Percentiles rank a stretch among this genome's conserved stretches.
These are phyloP conservation scores for Blastobotrys niveus DNA, from an alignment of 1,139 yeast species.

Conservation along the genomic window DNA sequence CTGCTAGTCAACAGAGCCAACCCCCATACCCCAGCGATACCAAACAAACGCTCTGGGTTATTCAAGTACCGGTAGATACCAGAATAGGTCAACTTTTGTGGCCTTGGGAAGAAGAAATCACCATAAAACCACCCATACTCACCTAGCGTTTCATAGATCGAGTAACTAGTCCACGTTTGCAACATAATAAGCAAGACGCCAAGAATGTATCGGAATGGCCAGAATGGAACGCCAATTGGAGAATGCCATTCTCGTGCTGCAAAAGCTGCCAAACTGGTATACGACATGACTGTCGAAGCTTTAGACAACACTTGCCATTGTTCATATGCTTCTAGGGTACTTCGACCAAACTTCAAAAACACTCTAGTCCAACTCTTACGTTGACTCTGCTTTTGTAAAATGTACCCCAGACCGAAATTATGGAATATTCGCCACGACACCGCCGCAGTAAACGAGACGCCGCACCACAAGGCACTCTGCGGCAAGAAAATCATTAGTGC, in stretches of 20 bases:
- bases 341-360: constrained; percentile 60
- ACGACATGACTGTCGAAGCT: constrained; percentile 40
- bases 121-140: constrained; percentile 91
- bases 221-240: constrained; percentile 31
- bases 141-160: constrained; percentile 70
- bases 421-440: constrained; percentile 49
- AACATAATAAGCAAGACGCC: constrained; percentile 52
- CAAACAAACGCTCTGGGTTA: constrained; percentile 78
- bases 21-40: constrained; percentile 84
- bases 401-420: constrained; percentile 46
- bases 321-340: constrained; percentile 62
- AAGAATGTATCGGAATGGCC: constrained; percentile 53
- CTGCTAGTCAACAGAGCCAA: constrained; percentile 59
- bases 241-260: constrained; percentile 36
- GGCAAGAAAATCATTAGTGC: constrained; percentile 46
- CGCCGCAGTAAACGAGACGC: constrained; percentile 44
- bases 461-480: constrained; percentile 28
- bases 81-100: constrained; percentile 55
- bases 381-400: constrained; percentile 57
- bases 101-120: constrained; percentile 67
- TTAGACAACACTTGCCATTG: constrained; percentile 77
- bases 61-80: constrained; percentile 82
- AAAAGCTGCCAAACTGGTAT: constrained; percentile 36
- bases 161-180: constrained; percentile 67
- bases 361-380: constrained; percentile 61